Evolutionary conservation across 768 basidiomycete species (phyloP).

Genomic region (Russula vinacea): DNA sequence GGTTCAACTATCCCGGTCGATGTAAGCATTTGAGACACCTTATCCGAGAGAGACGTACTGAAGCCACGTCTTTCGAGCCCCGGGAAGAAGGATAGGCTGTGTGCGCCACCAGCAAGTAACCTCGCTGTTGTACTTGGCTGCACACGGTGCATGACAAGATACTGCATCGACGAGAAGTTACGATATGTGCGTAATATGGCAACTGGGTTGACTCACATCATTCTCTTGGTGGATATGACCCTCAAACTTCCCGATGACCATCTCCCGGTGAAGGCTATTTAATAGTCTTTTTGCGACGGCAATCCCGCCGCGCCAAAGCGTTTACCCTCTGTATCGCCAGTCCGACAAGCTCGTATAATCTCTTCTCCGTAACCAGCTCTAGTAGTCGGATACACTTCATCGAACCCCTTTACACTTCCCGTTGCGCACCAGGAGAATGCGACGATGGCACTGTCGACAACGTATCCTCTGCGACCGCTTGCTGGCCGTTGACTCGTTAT

Average conservation of each 20-base stretch:
- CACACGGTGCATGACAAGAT: slow-evolving; percentile 89
- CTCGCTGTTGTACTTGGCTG: slow-evolving; percentile 87
- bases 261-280: slow-evolving; percentile 87
- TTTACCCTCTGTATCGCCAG: slow-evolving; percentile 35
- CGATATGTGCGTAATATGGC: not conserved
- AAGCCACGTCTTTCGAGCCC: slow-evolving; percentile 75
- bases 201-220: slow-evolving; percentile 50
- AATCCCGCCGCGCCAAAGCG: slow-evolving; percentile 35
- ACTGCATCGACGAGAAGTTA: slow-evolving; percentile 46
- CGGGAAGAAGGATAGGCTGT: slow-evolving; percentile 74
- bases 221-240: slow-evolving; percentile 97
- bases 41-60: slow-evolving; percentile 48
- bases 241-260: slow-evolving; percentile 80
- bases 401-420: slow-evolving; percentile 95
- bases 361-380: slow-evolving; percentile 80
- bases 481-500: slow-evolving; percentile 88
- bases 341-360: slow-evolving; percentile 69
- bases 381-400: slow-evolving; percentile 96
- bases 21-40: not conserved
- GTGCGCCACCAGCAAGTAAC: slow-evolving; percentile 88
- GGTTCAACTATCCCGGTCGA: slow-evolving; percentile 58
- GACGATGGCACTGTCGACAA: slow-evolving; percentile 90
- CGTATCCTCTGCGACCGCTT: slow-evolving; percentile 92
- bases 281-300: slow-evolving; percentile 56
- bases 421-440: slow-evolving; percentile 86